Conservation (phyloP, 2,329 filamentous ascomycete species). For the Botrytis fragariae region DNA sequence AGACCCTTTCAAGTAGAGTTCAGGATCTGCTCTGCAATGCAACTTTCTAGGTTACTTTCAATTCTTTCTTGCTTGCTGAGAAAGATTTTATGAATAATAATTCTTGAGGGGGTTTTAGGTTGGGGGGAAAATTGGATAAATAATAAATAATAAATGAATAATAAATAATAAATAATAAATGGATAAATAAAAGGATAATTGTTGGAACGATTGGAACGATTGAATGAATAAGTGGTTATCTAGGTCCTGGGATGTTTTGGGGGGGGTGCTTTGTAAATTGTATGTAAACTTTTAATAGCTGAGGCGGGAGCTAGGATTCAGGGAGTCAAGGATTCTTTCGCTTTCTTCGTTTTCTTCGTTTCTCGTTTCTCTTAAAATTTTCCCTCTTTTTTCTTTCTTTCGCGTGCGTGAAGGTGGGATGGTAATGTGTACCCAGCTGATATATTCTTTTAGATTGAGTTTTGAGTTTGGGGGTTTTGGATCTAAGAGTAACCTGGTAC, state of each 20-base stretch:
- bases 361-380: neutral
- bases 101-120: neutral
- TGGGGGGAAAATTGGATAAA: neutral
- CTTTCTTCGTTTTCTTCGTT: neutral
- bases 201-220: too few species aligned
- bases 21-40: neutral
- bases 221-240: too few species aligned
- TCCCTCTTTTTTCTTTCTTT: neutral
- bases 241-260: neutral
- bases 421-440: neutral
- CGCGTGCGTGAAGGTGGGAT: conserved; percentile 8
- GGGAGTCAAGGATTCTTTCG: neutral
- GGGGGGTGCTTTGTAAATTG: neutral
- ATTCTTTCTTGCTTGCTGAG: neutral
- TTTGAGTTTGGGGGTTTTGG: neutral
- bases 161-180: neutral
- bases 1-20: conserved; percentile 9
- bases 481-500: neutral
- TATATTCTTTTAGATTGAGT: neutral
- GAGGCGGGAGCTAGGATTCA: neutral
- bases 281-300: neutral
- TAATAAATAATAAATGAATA: neutral
- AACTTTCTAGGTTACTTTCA: neutral
- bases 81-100: neutral
- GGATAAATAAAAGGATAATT: neutral